These are phyloP conservation scores for Tilletiaria anomala DNA, from an alignment of 1,284 basidiomycete genomes.

Conservation along the genomic window DNA sequence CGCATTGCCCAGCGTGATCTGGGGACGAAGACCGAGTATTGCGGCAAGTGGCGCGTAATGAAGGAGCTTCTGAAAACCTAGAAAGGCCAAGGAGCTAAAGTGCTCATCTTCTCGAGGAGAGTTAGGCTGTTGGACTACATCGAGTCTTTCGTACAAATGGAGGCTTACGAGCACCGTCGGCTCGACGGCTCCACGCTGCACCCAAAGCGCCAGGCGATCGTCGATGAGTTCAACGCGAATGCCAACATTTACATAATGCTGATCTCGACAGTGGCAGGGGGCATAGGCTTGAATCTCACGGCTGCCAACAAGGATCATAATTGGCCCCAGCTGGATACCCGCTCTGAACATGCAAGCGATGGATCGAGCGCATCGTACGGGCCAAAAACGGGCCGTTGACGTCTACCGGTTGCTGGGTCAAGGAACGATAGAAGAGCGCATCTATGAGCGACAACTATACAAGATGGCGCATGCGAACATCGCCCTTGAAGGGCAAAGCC, in stretches of 20 bases:
- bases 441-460: conserved; percentile 71
- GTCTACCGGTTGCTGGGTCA: conserved; percentile 22
- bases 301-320: conserved; percentile 77
- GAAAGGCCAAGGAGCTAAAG: conserved; percentile 45
- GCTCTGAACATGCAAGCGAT: conserved; percentile 80
- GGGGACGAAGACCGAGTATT: conserved; percentile 44
- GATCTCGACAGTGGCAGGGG: conserved; percentile 62
- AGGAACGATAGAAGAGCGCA: conserved; percentile 34
- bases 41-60: conserved; percentile 75
- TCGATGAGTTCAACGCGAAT: conserved; percentile 66
- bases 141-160: conserved; percentile 52
- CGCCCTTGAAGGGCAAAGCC: too few relatives aligned
- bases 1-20: conserved; percentile 12
- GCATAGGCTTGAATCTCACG: conserved; percentile 71
- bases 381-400: conserved; percentile 24
- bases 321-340: conserved; percentile 64
- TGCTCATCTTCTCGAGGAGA: conserved; percentile 58
- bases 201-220: conserved; percentile 45
- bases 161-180: conserved; percentile 54
- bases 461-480: conserved; percentile 80
- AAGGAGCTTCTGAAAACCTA: conserved; percentile 49
- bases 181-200: conserved; percentile 53
- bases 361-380: conserved; percentile 53
- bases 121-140: conserved; percentile 67
- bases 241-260: conserved; percentile 60